Evolutionary conservation across 2,329 filamentous ascomycete genomes (phyloP), one percentile per base, ranked within the genome.

Genomic region (Phaeosphaeria sp.): DNA sequence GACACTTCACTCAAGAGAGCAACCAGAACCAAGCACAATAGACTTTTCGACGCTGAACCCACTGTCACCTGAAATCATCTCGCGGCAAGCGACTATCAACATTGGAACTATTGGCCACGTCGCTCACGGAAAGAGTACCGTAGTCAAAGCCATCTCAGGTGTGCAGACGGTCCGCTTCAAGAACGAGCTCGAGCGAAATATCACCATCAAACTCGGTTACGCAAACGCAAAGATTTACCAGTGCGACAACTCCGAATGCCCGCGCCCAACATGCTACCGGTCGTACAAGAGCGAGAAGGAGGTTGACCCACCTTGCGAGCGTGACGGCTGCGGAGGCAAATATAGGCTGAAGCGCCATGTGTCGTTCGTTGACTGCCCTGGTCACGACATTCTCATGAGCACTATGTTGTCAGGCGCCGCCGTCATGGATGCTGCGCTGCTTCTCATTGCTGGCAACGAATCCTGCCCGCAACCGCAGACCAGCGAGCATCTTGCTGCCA

Each of bases 331-430:
- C 76, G 82, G 81, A 57, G 95, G 95, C 58, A 94, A 84, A 73
- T 99, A 98, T 82, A 84, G 92, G 75, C 82, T 99, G 74, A 82
- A 96, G 73, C 88, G 60, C 33, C 61, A 69, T 52, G 71, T 77
- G 67, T 94, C 92, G 17, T 99, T 98, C 78, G 95, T 98, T 69
- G 95, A 98, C 81, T 98, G 95, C 85, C 95, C 95, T 56, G 95
- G 95, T 80, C 95, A 99, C 91, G 95, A 99, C 83, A 99, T 99
- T 93, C 93, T 99, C 79, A 99, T 99, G 95, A 98, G 94, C 82
- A 99, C 95, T 72, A 99, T 99, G 95, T 89, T 99, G 85, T 99
- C 95, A 76, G 95, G 95, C 75, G 95, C 95, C 72, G 95, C 95
- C 65, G 95, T 99, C 86, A 99, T 99, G 95, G 95, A 99, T 81